These are phyloP conservation scores for Leccinum obscurum DNA, from an alignment of 768 basidiomycete genomes.

Conservation along the genomic window DNA sequence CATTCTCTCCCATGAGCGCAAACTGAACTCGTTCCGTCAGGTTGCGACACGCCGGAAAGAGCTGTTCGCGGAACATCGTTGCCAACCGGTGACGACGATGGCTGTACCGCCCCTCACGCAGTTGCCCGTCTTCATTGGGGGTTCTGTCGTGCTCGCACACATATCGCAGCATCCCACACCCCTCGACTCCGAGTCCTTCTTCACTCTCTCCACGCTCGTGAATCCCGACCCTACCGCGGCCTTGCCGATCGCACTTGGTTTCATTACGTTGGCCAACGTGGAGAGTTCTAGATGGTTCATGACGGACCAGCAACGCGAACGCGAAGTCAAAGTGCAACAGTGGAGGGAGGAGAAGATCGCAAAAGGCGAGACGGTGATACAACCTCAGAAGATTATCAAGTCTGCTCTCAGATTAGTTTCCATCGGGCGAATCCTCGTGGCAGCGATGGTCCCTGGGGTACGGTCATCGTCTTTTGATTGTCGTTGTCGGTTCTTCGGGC, in stretches of 20 bases:
- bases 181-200: conserved; percentile 75
- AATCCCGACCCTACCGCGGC: conserved; percentile 71
- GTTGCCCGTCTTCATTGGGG: conserved; percentile 70
- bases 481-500: not conserved
- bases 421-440: conserved; percentile 65
- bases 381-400: conserved; percentile 54
- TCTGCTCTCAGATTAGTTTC: conserved; percentile 55
- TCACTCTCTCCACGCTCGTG: conserved; percentile 68
- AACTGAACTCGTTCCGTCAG: conserved; percentile 34
- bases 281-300: conserved; percentile 77
- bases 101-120: conserved; percentile 63
- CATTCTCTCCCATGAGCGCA: not conserved
- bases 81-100: conserved; percentile 58
- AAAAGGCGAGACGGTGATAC: conserved; percentile 44
- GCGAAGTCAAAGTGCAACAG: conserved; percentile 47
- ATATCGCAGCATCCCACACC: conserved; percentile 60
- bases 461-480: conserved; percentile 17
- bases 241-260: conserved; percentile 68
- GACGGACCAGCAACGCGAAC: conserved; percentile 55
- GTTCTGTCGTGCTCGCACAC: conserved; percentile 56
- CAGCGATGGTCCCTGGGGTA: conserved; percentile 72
- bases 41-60: conserved; percentile 55
- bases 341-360: conserved; percentile 45
- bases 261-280: conserved; percentile 77
- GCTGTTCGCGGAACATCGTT: conserved; percentile 59